Conservation (phyloP, 2,329 filamentous ascomycete species). For the Calonectria crousiana region DNA sequence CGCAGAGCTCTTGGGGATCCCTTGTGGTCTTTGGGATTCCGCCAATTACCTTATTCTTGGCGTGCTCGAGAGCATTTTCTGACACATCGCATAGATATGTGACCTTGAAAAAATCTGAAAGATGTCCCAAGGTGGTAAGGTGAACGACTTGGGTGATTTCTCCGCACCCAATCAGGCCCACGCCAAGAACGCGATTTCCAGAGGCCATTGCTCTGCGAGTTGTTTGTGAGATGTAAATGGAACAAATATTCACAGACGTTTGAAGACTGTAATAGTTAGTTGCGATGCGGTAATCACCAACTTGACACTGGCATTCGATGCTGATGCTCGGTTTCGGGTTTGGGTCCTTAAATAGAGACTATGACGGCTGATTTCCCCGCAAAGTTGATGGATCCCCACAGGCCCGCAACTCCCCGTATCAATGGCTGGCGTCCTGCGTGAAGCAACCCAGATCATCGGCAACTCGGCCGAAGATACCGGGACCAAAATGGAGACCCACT, state of each 20-base stretch:
- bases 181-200: slow-evolving; percentile 24
- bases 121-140: slow-evolving; percentile 61
- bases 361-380: background rate
- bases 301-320: background rate
- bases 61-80: slow-evolving; percentile 40
- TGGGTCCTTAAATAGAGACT: background rate
- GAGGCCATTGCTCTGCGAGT: background rate
- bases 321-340: background rate
- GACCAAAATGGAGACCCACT: background rate
- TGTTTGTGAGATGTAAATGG: background rate
- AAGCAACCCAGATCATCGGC: background rate
- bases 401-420: background rate
- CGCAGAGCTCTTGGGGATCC: slow-evolving; percentile 56
- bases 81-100: slow-evolving; percentile 66
- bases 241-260: too few relatives aligned
- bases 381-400: background rate
- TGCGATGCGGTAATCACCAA: background rate
- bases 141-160: slow-evolving; percentile 66
- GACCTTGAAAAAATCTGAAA: slow-evolving; percentile 59
- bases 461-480: background rate
- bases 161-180: slow-evolving; percentile 61
- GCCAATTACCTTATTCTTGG: slow-evolving; percentile 37
- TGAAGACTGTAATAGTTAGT: too few relatives aligned
- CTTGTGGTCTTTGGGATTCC: slow-evolving; percentile 46
- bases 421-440: background rate